Percentiles rank a stretch among this genome's conserved stretches.
These are phyloP conservation scores for Scutellaria minor DNA, from an alignment of 257 asterid species.

Conservation along the genomic window DNA sequence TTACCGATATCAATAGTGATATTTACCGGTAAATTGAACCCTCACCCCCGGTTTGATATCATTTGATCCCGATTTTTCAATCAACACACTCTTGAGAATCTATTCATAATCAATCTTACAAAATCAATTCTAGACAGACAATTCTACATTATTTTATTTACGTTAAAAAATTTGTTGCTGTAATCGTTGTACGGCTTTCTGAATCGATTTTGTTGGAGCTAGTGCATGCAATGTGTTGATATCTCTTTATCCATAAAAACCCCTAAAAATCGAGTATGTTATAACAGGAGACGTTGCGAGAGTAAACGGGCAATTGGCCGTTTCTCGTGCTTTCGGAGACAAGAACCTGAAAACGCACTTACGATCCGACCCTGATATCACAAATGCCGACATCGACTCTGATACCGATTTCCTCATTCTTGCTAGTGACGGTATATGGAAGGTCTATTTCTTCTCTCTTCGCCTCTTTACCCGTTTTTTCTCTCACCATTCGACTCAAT, in stretches of 20 bases:
- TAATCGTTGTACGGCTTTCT: too few relatives aligned
- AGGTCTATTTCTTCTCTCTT: slow-evolving; percentile 51
- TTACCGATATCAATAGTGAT: too few relatives aligned
- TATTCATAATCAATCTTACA: too few relatives aligned
- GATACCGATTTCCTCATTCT: slow-evolving; percentile 79
- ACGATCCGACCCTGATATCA: slow-evolving; percentile 83
- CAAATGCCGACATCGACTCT: slow-evolving; percentile 55
- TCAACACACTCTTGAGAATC: too few relatives aligned
- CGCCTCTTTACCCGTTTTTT: background rate
- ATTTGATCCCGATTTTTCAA: too few relatives aligned
- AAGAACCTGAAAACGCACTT: slow-evolving; percentile 84
- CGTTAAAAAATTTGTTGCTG: too few relatives aligned
- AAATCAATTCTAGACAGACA: too few relatives aligned
- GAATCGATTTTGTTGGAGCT: too few relatives aligned
- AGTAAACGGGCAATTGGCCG: slow-evolving; percentile 93
- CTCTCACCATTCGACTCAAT: background rate
- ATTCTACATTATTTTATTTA: too few relatives aligned
- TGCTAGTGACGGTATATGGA: slow-evolving; percentile 97
- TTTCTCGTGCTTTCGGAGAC: slow-evolving; percentile 98
- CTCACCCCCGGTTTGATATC: too few relatives aligned
- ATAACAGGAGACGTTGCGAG: slow-evolving; percentile 90
- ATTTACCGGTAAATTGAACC: too few relatives aligned
- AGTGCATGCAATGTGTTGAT: background rate
- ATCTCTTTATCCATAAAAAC: background rate
- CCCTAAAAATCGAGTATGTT: slow-evolving; percentile 7